Conservation (phyloP, 23 red algal genomes). For the Gracilaria caudata region DNA sequence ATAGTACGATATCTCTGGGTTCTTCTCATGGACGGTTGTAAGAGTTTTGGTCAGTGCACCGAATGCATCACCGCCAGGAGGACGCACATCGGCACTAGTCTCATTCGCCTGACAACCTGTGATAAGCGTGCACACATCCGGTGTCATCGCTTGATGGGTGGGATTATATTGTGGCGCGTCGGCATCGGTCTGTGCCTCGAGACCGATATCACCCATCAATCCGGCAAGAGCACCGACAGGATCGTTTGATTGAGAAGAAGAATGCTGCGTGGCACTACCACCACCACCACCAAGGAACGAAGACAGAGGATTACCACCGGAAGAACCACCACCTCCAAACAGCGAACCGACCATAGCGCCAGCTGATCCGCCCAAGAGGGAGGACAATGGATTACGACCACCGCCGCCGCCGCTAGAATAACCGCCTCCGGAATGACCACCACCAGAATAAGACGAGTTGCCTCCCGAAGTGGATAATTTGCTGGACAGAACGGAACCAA, state of each 20-base stretch:
- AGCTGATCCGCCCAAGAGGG: constrained; percentile 24
- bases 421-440: background rate
- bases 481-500: constrained; percentile 31
- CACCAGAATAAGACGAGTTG: constrained; percentile 1
- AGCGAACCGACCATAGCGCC: constrained; percentile 12
- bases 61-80: constrained; percentile 66
- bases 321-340: constrained; percentile 35
- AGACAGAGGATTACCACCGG: constrained; percentile 30
- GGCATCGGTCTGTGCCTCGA: background rate
- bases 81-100: constrained; percentile 86
- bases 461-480: constrained; percentile 37
- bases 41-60: constrained; percentile 80
- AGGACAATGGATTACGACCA: constrained; percentile 13
- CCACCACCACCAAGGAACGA: constrained; percentile 61
- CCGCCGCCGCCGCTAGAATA: constrained; percentile 5
- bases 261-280: background rate
- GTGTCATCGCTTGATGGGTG: constrained; percentile 28
- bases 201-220: constrained; percentile 44
- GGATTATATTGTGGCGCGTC: constrained; percentile 64
- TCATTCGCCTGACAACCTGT: constrained; percentile 83
- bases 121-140: constrained; percentile 80
- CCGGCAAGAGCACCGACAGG: constrained; percentile 34
- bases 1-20: constrained; percentile 73
- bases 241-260: constrained; percentile 4
- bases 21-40: constrained; percentile 43